These are phyloP conservation scores for Neurospora tetraspora DNA, from an alignment of 495 filamentous ascomycete species.

Conservation along the genomic window DNA sequence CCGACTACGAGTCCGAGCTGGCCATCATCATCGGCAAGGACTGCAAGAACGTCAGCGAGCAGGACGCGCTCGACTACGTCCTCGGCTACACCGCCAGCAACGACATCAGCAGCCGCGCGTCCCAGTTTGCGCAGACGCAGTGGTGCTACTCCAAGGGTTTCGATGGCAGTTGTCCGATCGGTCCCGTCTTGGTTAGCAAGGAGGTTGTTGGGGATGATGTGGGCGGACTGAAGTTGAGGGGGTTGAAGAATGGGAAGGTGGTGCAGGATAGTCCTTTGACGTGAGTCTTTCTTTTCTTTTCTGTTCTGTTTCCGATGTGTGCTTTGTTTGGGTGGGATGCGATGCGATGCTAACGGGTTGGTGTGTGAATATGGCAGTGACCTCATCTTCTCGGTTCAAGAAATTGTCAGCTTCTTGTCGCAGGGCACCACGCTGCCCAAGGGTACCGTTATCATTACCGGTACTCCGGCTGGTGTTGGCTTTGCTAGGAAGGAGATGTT, in stretches of 20 bases:
- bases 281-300: slow-evolving; percentile 19
- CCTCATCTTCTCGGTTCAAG: slow-evolving; percentile 34
- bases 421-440: slow-evolving; percentile 38
- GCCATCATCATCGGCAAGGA: slow-evolving; percentile 37
- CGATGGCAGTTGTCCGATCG: slow-evolving; percentile 37
- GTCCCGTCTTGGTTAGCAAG: slow-evolving; percentile 46
- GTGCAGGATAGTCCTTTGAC: slow-evolving; percentile 40
- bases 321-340: not conserved
- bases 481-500: slow-evolving; percentile 32
- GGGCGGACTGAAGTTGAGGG: slow-evolving; percentile 25
- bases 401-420: slow-evolving; percentile 38
- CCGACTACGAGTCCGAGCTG: slow-evolving; percentile 38
- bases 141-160: slow-evolving; percentile 41
- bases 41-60: slow-evolving; percentile 36
- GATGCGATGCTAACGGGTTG: not conserved
- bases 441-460: slow-evolving; percentile 39
- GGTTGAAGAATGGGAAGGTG: slow-evolving; percentile 38
- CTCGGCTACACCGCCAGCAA: slow-evolving; percentile 38
- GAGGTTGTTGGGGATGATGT: slow-evolving; percentile 35
- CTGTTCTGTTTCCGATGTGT: not conserved
- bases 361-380: slow-evolving; percentile 18
- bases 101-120: slow-evolving; percentile 33
- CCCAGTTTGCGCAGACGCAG: slow-evolving; percentile 37
- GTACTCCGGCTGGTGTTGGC: slow-evolving; percentile 38
- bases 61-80: slow-evolving; percentile 35